A percentile compares a stretch with the other conserved stretches of the same genome.
Conservation (phyloP, 306 rosid genomes). For the Medicago ruthenica region DNA sequence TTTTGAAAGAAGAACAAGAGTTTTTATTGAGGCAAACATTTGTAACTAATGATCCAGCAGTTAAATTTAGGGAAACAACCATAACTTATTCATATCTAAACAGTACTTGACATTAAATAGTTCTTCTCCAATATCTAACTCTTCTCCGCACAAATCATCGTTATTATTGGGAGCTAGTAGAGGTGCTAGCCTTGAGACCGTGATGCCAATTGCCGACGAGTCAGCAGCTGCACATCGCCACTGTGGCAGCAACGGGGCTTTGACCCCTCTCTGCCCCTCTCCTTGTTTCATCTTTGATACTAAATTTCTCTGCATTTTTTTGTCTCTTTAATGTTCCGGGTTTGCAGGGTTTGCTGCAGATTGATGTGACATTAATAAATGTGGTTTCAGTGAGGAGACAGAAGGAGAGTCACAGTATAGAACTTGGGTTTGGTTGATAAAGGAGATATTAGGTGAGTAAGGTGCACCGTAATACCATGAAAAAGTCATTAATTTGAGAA, state of each 20-base stretch:
- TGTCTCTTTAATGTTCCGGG: not conserved
- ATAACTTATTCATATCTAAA: no score
- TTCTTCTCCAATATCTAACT: no score
- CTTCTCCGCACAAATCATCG: not conserved
- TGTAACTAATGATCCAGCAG: not conserved
- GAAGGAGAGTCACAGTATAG: not conserved
- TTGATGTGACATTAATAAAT: not conserved
- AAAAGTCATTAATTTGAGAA: not conserved
- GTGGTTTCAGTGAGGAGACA: not conserved
- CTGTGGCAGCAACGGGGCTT: no score
- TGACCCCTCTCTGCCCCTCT: no score
- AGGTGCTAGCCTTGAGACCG: no score
- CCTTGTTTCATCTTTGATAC: not conserved
- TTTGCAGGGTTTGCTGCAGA: not conserved
- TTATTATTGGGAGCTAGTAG: not conserved
- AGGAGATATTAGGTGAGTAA: not conserved
- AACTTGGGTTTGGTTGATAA: not conserved
- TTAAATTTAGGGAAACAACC: no score
- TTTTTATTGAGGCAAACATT: not conserved
- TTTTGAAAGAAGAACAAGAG: no score
- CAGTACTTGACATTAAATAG: no score
- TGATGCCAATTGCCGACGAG: no score
- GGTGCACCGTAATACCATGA: not conserved
- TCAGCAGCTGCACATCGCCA: no score
- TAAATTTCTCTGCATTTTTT: not conserved